Percentiles rank a stretch among this genome's conserved stretches.
These are phyloP conservation scores for Gaertneriomyces sp. DNA, from an alignment of 192 early-diverging fungal genomes.

Conservation along the genomic window DNA sequence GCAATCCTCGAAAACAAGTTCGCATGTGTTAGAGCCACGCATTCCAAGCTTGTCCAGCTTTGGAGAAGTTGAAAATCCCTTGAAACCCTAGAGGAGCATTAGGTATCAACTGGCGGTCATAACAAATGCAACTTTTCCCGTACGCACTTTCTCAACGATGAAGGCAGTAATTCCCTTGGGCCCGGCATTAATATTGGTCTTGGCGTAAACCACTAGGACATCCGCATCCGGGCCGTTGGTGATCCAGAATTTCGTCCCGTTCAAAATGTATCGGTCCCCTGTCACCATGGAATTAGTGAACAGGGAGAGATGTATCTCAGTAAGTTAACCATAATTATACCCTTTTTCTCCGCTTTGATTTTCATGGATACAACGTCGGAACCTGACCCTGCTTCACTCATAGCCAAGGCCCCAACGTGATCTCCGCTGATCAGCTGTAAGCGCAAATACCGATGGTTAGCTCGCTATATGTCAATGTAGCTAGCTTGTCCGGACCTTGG, in stretches of 20 bases:
- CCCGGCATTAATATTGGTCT: constrained; percentile 75
- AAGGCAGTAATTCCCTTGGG: constrained; percentile 93
- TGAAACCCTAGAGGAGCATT: constrained; percentile 50
- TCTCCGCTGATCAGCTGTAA: constrained; percentile 75
- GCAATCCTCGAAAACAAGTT: constrained; percentile 92
- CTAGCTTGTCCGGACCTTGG: constrained; percentile 45
- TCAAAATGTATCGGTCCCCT: constrained; percentile 72
- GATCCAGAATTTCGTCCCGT: constrained; percentile 95
- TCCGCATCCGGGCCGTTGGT: constrained; percentile 91
- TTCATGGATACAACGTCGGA: constrained; percentile 94
- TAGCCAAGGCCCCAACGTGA: constrained; percentile 86
- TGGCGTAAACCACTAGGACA: constrained; percentile 88
- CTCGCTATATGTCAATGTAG: neutral
- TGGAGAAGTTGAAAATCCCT: constrained; percentile 77
- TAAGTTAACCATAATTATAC: constrained; percentile 12
- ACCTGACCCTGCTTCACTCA: constrained; percentile 87
- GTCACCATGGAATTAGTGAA: neutral
- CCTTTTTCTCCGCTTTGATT: constrained; percentile 74
- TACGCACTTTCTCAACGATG: constrained; percentile 72
- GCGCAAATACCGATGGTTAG: neutral
- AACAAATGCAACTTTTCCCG: neutral
- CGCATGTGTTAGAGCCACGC: constrained; percentile 93
- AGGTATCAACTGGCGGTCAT: neutral
- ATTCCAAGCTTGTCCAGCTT: constrained; percentile 96
- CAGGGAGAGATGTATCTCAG: neutral